Conservation (phyloP, 768 basidiomycete species). For the Mycena epipterygia region DNA sequence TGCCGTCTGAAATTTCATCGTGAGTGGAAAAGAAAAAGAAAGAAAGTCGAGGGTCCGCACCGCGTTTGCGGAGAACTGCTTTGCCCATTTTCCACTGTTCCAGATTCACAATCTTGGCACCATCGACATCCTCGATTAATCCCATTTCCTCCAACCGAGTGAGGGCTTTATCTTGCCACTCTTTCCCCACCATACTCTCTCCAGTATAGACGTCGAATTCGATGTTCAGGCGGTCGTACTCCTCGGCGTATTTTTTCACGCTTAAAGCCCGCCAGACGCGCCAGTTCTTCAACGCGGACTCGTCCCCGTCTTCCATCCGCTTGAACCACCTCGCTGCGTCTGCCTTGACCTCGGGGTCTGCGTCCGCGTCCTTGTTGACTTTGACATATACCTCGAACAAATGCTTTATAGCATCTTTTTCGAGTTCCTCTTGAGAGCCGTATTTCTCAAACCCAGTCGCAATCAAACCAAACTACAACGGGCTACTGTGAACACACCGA, state of each 20-base stretch:
- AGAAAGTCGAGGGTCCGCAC: conserved; percentile 49
- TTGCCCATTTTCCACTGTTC: conserved; percentile 93
- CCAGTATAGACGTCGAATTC: conserved; percentile 94
- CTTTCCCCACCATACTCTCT: conserved; percentile 84
- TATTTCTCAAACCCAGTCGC: conserved; percentile 94
- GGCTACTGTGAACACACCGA: not conserved
- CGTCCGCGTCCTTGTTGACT: conserved; percentile 88
- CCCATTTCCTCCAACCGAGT: conserved; percentile 76
- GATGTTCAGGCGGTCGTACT: conserved; percentile 92
- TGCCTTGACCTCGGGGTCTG: conserved; percentile 77
- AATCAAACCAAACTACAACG: conserved; percentile 82
- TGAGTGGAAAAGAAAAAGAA: not conserved
- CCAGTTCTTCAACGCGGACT: conserved; percentile 89
- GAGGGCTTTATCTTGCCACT: conserved; percentile 81
- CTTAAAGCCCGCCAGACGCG: conserved; percentile 92
- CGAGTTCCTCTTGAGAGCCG: conserved; percentile 86
- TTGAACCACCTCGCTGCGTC: conserved; percentile 92
- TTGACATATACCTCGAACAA: conserved; percentile 95
- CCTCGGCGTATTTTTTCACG: conserved; percentile 88
- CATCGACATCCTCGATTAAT: conserved; percentile 81
- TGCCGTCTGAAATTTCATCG: conserved; percentile 76
- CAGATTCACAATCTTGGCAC: conserved; percentile 89
- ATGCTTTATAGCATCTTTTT: conserved; percentile 94
- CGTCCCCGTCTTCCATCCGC: conserved; percentile 95
- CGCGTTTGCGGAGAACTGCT: conserved; percentile 90